Conservation (phyloP, 371 early-diverging fungal species). For the Phascolomyces articulosus region DNA sequence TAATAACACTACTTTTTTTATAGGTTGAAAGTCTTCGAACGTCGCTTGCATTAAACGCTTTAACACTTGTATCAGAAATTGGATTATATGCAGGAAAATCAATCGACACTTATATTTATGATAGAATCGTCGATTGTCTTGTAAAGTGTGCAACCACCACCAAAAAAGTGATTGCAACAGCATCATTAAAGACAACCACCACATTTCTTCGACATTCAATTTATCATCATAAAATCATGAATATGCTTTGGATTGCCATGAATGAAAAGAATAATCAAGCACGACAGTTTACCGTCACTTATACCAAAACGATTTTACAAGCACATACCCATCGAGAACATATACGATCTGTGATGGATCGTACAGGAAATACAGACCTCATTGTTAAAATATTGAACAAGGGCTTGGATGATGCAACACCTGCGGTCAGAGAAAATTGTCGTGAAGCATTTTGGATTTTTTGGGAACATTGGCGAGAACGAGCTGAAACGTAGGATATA, state of each 20-base stretch:
- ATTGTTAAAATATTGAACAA: slow-evolving; percentile 39
- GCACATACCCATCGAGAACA: slow-evolving; percentile 42
- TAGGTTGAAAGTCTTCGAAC: slow-evolving; percentile 54
- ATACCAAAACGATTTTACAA: slow-evolving; percentile 38
- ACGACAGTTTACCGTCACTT: slow-evolving; percentile 37
- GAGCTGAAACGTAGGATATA: slow-evolving; percentile 40
- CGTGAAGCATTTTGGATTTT: slow-evolving; percentile 52
- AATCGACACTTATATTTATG: slow-evolving; percentile 42
- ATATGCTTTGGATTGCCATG: slow-evolving; percentile 35
- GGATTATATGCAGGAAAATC: slow-evolving; percentile 38
- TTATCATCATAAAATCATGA: slow-evolving; percentile 42
- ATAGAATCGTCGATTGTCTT: slow-evolving; percentile 40
- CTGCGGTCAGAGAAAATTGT: slow-evolving; percentile 42
- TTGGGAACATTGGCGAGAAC: slow-evolving; percentile 44
- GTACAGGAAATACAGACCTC: slow-evolving; percentile 34
- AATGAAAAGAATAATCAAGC: slow-evolving; percentile 53
- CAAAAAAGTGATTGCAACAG: slow-evolving; percentile 42
- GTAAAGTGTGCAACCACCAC: slow-evolving; percentile 40
- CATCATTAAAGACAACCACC: slow-evolving; percentile 32
- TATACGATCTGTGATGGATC: slow-evolving; percentile 36
- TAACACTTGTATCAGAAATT: slow-evolving; percentile 40
- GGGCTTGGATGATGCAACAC: slow-evolving; percentile 46
- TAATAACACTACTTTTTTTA: not conserved
- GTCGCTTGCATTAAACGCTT: slow-evolving; percentile 42
- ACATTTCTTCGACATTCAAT: slow-evolving; percentile 38